Evolutionary conservation across 371 early-diverging fungal genomes (phyloP).

Genomic region (Rhizopus arrhizus): DNA sequence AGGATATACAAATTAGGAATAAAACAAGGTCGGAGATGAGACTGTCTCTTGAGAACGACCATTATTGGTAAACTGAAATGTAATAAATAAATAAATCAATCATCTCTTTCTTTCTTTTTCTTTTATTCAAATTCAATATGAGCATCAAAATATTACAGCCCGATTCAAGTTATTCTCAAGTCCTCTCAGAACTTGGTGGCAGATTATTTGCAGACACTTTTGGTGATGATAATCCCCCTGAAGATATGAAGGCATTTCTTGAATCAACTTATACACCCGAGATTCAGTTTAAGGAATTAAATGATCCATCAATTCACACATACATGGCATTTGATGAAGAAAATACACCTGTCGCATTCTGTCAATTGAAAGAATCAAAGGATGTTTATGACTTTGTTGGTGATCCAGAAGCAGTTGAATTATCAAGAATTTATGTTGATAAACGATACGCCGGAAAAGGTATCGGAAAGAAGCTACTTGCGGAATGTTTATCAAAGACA

Average conservation of each 20-base stretch:
- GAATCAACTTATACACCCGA: constrained; percentile 20
- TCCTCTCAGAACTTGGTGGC: constrained; percentile 21
- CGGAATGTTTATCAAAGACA: constrained; percentile 15
- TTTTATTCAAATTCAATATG: constrained; percentile 6
- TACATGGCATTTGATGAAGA: constrained; percentile 26
- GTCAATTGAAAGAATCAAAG: constrained; percentile 24
- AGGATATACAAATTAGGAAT: no score
- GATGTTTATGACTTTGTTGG: constrained; percentile 29
- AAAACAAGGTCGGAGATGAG: no score
- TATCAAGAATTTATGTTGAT: constrained; percentile 36
- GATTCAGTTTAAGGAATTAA: constrained; percentile 25
- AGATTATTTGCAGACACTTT: constrained; percentile 28
- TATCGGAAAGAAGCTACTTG: constrained; percentile 23
- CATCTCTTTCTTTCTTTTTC: background rate
- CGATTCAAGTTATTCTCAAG: constrained; percentile 14
- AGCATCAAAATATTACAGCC: constrained; percentile 5
- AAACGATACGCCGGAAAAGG: constrained; percentile 28
- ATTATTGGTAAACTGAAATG: no score
- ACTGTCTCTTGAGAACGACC: no score
- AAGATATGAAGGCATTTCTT: constrained; percentile 23
- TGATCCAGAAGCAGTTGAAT: constrained; percentile 30
- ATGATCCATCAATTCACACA: constrained; percentile 21
- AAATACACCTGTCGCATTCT: constrained; percentile 26
- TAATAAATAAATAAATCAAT: no score
- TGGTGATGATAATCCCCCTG: constrained; percentile 13